Conservation (phyloP, 257 asterid genomes). For the Orobanche coerulescens region DNA sequence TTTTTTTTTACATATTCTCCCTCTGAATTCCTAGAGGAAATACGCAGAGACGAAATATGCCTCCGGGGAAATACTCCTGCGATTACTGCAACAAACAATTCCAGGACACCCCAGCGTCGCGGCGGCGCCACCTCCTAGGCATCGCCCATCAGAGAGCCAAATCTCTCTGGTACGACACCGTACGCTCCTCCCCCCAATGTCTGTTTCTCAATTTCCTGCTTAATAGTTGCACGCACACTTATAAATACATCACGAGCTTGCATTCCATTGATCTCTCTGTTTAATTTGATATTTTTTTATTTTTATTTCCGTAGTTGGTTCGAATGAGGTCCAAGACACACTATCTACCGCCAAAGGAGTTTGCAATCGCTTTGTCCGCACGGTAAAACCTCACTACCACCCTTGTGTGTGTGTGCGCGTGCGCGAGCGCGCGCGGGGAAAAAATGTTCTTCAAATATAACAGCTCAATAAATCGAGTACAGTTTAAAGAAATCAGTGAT, state of each 20-base stretch:
- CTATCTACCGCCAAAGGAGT: constrained; percentile 46
- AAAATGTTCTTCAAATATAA: not conserved
- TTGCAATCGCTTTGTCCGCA: constrained; percentile 73
- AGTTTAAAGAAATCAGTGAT: not conserved
- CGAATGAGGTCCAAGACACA: constrained; percentile 36
- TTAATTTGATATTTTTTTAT: not conserved
- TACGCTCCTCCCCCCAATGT: constrained; percentile 35
- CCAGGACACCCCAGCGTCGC: constrained; percentile 69
- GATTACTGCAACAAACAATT: constrained; percentile 93
- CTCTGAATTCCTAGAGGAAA: no score
- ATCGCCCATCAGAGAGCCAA: constrained; percentile 83
- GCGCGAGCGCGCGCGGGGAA: no score
- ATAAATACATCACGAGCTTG: not conserved
- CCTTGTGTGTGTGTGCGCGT: not conserved
- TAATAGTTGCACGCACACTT: not conserved
- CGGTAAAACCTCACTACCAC: constrained; percentile 38
- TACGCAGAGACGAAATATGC: no score
- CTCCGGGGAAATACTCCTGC: constrained; percentile 76
- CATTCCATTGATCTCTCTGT: not conserved
- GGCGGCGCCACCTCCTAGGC: constrained; percentile 88
- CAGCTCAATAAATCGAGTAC: not conserved
- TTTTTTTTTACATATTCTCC: no score
- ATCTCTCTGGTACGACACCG: constrained; percentile 84
- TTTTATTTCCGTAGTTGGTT: constrained; percentile 18
- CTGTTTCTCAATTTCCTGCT: not conserved